Evolutionary conservation across 1,284 basidiomycete species (phyloP).

Genomic region (Mycena citricolor): DNA sequence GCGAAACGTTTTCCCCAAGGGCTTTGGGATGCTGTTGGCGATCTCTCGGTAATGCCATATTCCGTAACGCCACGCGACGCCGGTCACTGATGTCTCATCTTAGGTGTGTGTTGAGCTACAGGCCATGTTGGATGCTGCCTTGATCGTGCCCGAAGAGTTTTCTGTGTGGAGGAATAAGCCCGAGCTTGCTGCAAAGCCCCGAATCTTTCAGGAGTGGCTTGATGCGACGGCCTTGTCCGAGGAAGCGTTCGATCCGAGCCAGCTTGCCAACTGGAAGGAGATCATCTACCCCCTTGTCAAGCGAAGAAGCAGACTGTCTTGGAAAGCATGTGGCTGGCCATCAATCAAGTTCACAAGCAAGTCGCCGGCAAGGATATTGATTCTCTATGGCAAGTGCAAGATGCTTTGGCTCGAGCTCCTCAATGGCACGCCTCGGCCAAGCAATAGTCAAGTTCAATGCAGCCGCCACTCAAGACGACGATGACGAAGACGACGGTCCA

Average conservation of each 20-base stretch:
- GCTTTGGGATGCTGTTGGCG: constrained; percentile 75
- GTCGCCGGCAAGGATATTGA: constrained; percentile 55
- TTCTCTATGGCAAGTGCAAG: constrained; percentile 61
- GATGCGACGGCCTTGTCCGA: constrained; percentile 64
- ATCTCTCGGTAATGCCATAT: constrained; percentile 74
- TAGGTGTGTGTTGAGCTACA: constrained; percentile 64
- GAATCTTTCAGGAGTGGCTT: constrained; percentile 59
- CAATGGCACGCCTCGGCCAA: constrained; percentile 69
- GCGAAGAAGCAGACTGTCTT: constrained; percentile 50
- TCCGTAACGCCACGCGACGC: too few relatives aligned
- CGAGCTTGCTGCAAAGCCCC: constrained; percentile 53
- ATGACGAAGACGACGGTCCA: constrained; percentile 30
- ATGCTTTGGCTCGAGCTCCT: constrained; percentile 49
- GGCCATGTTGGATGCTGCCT: constrained; percentile 56
- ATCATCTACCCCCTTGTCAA: constrained; percentile 58
- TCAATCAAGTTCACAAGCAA: constrained; percentile 56
- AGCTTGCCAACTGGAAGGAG: constrained; percentile 51
- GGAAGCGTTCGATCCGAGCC: constrained; percentile 51
- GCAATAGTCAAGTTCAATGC: too few relatives aligned
- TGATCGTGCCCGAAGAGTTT: constrained; percentile 53
- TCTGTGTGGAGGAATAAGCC: too few relatives aligned
- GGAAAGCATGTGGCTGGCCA: constrained; percentile 60
- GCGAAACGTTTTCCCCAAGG: constrained; percentile 71
- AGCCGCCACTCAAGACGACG: constrained; percentile 29
- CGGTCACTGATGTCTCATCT: background rate